Evolutionary conservation across 106 monocot species (phyloP), one percentile per base, ranked within the genome.

Genomic region (Amphibolis antarctica): DNA sequence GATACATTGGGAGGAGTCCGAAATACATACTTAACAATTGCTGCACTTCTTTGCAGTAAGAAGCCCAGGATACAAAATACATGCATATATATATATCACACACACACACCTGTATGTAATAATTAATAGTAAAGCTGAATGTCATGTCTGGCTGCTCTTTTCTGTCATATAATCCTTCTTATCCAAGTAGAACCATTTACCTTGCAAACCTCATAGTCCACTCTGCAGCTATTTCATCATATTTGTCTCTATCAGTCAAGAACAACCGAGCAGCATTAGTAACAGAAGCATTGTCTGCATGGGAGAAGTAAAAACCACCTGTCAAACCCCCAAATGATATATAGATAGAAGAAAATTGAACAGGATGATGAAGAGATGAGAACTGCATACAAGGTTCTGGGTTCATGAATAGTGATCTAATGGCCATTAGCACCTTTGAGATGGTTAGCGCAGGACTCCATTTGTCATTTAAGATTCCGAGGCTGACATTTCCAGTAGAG

Each of bases 391-490:
- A 86, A 28, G 94, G 79, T 65, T 86, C 86, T 25, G 94, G 94
- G 28, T 82, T 84, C 43, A 62, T 80, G 71, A 96, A 76, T 36
- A 89, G 76, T 42, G 78, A 69, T 84, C 73, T 89, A 62, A 89
- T 77, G 10, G 81, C 86, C 1, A 89, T 42, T 18, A 96, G 59
- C 51, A 96, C 79, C 63, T 96, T 89, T 44, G 89, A 84, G 67
- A 96, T 89, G 62, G 94, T 96, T 14, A 76, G 57, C 42, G 89
- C 86, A n/a, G 94, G 94, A 52, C 94, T 96, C 94, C 94, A 96
- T 0, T 79, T 71, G 23, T 78, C 86, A 46, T 78, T 84, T 64
- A 96, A 60, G 49, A 96, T 96, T 12, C 75, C 79, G 46, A 96
- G 60, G 57, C 67, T 86, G 21, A 89, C 53, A 43, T 86, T 75